Percentiles rank a stretch among this genome's conserved stretches.
phyloP scores from a whole-genome alignment of 2,329 filamentous ascomycete genomes.

The Neopestalotiopsis clavispora region DNA sequence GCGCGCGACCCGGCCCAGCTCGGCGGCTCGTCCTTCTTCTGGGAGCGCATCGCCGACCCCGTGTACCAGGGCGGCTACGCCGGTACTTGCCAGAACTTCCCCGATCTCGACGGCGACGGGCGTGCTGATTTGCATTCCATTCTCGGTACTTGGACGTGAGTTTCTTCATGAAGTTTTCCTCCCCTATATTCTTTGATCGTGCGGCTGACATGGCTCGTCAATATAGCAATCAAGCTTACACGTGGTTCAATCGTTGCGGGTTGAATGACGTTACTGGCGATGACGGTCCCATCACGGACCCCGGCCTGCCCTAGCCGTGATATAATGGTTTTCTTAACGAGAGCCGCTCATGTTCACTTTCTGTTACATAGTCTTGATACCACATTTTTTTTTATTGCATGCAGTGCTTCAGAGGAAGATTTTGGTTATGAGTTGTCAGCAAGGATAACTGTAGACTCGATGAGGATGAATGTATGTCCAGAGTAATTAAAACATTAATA shows the following conservation, averaged over 20 bases:
- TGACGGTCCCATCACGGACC: neutral
- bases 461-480: too few relatives aligned
- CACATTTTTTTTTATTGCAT: too few relatives aligned
- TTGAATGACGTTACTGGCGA: neutral
- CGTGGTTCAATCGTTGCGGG: neutral
- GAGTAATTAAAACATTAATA: too few relatives aligned
- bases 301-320: neutral
- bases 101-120: conserved; percentile 32
- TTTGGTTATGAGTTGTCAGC: too few relatives aligned
- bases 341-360: too few relatives aligned
- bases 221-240: neutral
- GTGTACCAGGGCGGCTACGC: conserved; percentile 11
- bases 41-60: conserved; percentile 19
- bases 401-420: too few relatives aligned
- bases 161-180: neutral
- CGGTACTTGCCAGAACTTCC: conserved; percentile 28
- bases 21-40: conserved; percentile 23
- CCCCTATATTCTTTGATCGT: neutral
- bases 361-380: too few relatives aligned
- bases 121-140: conserved; percentile 31
- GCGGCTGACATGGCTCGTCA: neutral
- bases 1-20: neutral
- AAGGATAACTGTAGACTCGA: too few relatives aligned
- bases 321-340: too few relatives aligned
- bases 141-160: neutral